Base-by-base conservation (phyloP, 2,329 filamentous ascomycete species). In the Fusarium anguioides region DNA sequence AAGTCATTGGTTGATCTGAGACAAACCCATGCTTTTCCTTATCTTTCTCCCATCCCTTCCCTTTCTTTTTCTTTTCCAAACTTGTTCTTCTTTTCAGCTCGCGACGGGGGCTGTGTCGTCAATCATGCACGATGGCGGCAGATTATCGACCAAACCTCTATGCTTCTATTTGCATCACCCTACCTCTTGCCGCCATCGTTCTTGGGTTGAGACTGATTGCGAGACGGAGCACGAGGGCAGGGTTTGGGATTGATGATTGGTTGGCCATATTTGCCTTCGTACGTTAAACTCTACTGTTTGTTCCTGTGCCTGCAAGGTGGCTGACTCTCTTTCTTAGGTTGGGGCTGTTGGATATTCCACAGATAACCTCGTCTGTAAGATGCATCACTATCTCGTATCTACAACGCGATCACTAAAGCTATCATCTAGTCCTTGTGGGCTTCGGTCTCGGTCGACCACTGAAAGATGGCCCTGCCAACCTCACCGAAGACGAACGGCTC, bases 211-310 rank as follows among this genome's bases (percentile, higher is more conserved):
- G 69, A 20, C 52, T 72, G 3, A 3, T 66, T 26, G 52, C 69
- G 10, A 52, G 69, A 59, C 58, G 66, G 6, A 49, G 60, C 21
- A 66, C 69, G 6, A 58, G 58, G 23, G 51, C 53, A 10, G 57
- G 66, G 3, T 70, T 66, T 52, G 69, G 64, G 8, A 44, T 56
- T 33, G 69, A 72, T 27, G 69, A 72, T 57, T 55, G 52, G 24
- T 35, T 72, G 20, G 64, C 69, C 3, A 47, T 72, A 3, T 36
- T 66, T 14, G 60, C 69, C 7, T 72, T 52, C 24, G 69, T 70
- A 36, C 27, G 69, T 46, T 33, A n/a, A 18, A 11, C 23, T 15
- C 31, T 17, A 21, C 17, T 12, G 3, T 14, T 7, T 31, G 29
- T 23, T 5, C 36, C 24, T 14, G 23, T 40, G 24, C 33, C 53